Conservation (phyloP, 2,329 filamentous ascomycete species). For the Epichloe hybrida region DNA sequence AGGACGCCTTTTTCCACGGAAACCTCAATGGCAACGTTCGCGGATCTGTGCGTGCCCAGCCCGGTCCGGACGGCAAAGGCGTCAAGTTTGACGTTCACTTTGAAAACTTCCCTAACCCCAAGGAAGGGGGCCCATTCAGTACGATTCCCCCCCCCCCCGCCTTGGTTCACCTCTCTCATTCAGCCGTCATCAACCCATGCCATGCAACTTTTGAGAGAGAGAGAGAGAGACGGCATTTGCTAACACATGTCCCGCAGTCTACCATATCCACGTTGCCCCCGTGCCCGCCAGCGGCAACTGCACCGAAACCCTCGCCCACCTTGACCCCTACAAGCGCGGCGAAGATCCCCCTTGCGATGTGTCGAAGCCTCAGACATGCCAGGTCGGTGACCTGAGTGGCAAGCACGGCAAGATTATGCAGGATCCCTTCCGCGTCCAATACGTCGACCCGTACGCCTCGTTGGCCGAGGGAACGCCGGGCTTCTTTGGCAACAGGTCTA, state of each 20-base stretch:
- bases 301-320: slow-evolving; percentile 50
- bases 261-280: slow-evolving; percentile 57
- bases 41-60: slow-evolving; percentile 34
- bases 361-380: slow-evolving; percentile 46
- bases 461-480: slow-evolving; percentile 34
- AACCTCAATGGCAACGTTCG: slow-evolving; percentile 30
- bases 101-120: slow-evolving; percentile 44
- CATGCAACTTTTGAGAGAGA: too few species aligned
- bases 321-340: slow-evolving; percentile 56
- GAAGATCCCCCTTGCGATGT: slow-evolving; percentile 48
- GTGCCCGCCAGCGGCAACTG: slow-evolving; percentile 59
- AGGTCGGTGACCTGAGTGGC: slow-evolving; percentile 64
- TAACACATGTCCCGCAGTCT: slow-evolving; percentile 31
- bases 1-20: slow-evolving; percentile 38
- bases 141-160: slow-evolving; percentile 16
- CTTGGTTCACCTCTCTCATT: background rate
- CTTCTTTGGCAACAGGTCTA: slow-evolving; percentile 52
- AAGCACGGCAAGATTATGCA: slow-evolving; percentile 52
- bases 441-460: slow-evolving; percentile 45
- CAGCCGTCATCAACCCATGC: too few species aligned
- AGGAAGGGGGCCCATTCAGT: slow-evolving; percentile 46
- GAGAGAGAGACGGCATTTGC: background rate
- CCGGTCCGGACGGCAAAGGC: slow-evolving; percentile 36
- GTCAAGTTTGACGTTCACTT: slow-evolving; percentile 42
- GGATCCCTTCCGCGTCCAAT: slow-evolving; percentile 35